Evolutionary conservation across 345 rosid genomes (phyloP).

Genomic region (Isatis tinctoria): DNA sequence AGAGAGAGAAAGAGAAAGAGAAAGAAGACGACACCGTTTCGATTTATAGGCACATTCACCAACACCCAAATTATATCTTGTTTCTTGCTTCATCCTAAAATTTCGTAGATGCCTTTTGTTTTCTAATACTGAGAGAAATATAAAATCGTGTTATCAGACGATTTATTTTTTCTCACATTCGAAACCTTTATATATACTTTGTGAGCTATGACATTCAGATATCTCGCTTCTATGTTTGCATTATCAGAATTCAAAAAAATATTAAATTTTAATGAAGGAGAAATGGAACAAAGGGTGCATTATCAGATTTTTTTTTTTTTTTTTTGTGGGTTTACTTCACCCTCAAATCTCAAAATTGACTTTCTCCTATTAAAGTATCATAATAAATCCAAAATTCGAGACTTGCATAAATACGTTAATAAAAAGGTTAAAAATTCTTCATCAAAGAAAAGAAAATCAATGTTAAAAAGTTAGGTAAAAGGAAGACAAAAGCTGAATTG

Average conservation of each 20-base stretch:
- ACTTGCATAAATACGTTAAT: neutral
- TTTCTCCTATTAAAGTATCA: neutral
- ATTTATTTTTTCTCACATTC: too few species aligned
- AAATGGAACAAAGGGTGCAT: neutral
- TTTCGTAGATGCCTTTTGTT: neutral
- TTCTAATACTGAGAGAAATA: neutral
- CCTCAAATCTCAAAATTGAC: neutral
- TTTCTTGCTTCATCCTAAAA: neutral
- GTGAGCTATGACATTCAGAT: neutral
- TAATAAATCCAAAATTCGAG: neutral
- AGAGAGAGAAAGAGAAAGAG: neutral
- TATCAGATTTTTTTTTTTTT: too few species aligned
- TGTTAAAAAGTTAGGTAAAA: neutral
- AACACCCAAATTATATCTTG: neutral
- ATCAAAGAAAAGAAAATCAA: neutral
- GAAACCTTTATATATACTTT: too few species aligned
- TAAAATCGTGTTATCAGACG: neutral
- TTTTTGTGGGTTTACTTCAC: too few species aligned
- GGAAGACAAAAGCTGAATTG: slow-evolving; percentile 19
- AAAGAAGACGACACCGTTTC: slow-evolving; percentile 21
- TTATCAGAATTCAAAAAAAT: too few species aligned
- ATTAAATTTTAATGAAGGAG: neutral
- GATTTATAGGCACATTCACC: slow-evolving; percentile 5
- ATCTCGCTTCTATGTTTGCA: neutral
- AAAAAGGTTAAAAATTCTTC: neutral